Conservation (phyloP, 805 yeast species). For the Sugiyamaella valdiviana region DNA sequence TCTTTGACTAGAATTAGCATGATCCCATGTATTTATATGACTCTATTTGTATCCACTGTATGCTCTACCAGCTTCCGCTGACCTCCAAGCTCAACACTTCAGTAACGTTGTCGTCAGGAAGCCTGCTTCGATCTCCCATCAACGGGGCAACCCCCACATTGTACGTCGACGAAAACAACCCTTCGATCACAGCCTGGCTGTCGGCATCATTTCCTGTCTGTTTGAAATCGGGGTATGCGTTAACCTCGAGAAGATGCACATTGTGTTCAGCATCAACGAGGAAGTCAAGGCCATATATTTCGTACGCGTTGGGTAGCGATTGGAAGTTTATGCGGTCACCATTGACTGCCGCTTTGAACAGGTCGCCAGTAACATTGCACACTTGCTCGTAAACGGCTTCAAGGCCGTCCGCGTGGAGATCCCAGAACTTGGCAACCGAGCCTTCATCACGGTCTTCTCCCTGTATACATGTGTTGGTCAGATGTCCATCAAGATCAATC, state of each 20-base stretch:
- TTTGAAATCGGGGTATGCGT: constrained; percentile 93
- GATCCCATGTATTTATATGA: neutral
- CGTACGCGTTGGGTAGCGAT: constrained; percentile 75
- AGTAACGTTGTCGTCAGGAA: neutral
- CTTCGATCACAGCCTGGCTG: constrained; percentile 54
- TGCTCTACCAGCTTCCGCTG: neutral
- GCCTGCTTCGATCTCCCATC: constrained; percentile 8
- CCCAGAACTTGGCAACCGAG: constrained; percentile 59
- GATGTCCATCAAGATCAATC: constrained; percentile 59
- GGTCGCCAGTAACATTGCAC: constrained; percentile 55
- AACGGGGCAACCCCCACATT: constrained; percentile 46
- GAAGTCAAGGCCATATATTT: constrained; percentile 85
- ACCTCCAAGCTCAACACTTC: neutral
- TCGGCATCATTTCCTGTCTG: constrained; percentile 84
- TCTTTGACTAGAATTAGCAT: neutral
- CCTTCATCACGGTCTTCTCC: constrained; percentile 36
- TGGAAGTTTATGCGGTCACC: constrained; percentile 82
- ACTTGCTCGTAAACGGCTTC: constrained; percentile 47
- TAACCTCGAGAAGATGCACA: constrained; percentile 72
- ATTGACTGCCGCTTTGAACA: constrained; percentile 72
- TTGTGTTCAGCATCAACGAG: constrained; percentile 46
- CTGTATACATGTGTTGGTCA: constrained; percentile 92
- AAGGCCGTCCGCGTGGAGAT: constrained; percentile 30
- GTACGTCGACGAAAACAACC: constrained; percentile 55
- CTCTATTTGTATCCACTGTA: neutral